phyloP scores from a whole-genome alignment of 805 yeast species.

The Saturnispora dispora region DNA sequence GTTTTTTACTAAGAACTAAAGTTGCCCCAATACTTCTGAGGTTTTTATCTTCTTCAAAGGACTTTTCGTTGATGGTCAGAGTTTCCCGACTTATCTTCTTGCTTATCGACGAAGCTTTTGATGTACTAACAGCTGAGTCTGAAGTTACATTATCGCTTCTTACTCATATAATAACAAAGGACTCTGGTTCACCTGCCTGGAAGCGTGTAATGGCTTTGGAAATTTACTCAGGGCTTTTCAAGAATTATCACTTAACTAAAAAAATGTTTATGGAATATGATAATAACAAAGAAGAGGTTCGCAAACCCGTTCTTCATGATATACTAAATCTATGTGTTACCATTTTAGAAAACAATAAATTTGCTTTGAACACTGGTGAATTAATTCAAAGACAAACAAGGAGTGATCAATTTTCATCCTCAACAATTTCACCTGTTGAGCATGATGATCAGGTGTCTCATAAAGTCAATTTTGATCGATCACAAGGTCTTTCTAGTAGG shows the following conservation, averaged over 20 bases:
- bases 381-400: constrained; percentile 25
- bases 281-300: constrained; percentile 34
- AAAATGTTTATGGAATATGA: constrained; percentile 59
- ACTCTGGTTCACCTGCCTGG: constrained; percentile 56
- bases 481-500: constrained; percentile 29
- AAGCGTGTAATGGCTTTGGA: constrained; percentile 68
- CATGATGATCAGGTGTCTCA: neutral
- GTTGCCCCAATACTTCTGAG: constrained; percentile 71
- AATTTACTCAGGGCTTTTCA: constrained; percentile 49
- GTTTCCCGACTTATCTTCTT: constrained; percentile 63
- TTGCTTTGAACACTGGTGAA: constrained; percentile 29
- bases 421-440: constrained; percentile 1
- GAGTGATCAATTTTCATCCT: neutral
- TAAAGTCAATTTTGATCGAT: neutral
- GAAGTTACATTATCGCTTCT: constrained; percentile 72
- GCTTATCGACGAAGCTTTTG: constrained; percentile 52
- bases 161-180: constrained; percentile 59
- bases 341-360: constrained; percentile 27
- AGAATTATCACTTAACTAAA: constrained; percentile 44
- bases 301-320: constrained; percentile 53
- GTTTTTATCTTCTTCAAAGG: constrained; percentile 45
- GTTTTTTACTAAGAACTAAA: constrained; percentile 53
- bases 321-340: constrained; percentile 36
- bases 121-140: constrained; percentile 60
- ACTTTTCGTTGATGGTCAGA: constrained; percentile 64